phyloP scores from a whole-genome alignment of 495 filamentous ascomycete species.

The Aspergillus hancockii region DNA sequence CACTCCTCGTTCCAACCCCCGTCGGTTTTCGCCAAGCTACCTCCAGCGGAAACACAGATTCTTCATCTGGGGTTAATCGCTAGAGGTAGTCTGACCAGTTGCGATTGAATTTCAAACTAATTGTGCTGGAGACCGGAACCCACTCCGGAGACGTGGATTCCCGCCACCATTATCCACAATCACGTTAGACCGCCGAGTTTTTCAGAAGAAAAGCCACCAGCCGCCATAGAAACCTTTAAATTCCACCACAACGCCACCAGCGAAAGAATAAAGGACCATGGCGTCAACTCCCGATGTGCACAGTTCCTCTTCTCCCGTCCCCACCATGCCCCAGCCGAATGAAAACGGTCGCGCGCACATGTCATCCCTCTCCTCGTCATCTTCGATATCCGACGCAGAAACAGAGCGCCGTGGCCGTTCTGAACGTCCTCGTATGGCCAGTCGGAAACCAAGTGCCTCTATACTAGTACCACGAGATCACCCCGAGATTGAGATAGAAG shows the following conservation, averaged over 20 bases:
- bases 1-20: conserved; percentile 11
- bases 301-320: conserved; percentile 41
- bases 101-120: conserved; percentile 24
- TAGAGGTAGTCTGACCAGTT: conserved; percentile 39
- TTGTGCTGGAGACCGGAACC: conserved; percentile 8
- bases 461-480: conserved; percentile 79
- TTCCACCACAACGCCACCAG: conserved; percentile 25
- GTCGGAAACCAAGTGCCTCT: conserved; percentile 75
- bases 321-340: conserved; percentile 44
- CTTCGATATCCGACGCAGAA: conserved; percentile 51
- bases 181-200: conserved; percentile 2
- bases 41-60: conserved; percentile 48
- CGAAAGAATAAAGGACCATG: conserved; percentile 31
- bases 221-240: conserved; percentile 16
- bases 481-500: conserved; percentile 63
- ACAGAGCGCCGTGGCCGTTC: conserved; percentile 44
- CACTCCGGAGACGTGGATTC: conserved; percentile 2
- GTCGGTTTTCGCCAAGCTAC: conserved; percentile 32
- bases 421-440: conserved; percentile 55
- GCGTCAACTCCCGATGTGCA: conserved; percentile 42
- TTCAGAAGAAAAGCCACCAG: conserved; percentile 4
- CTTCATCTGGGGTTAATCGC: conserved; percentile 44
- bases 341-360: conserved; percentile 47
- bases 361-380: conserved; percentile 46
- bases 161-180: conserved; percentile 9